Evolutionary conservation across 2,329 filamentous ascomycete genomes (phyloP), one percentile per base, ranked within the genome.

Genomic region (Alternaria sp.): DNA sequence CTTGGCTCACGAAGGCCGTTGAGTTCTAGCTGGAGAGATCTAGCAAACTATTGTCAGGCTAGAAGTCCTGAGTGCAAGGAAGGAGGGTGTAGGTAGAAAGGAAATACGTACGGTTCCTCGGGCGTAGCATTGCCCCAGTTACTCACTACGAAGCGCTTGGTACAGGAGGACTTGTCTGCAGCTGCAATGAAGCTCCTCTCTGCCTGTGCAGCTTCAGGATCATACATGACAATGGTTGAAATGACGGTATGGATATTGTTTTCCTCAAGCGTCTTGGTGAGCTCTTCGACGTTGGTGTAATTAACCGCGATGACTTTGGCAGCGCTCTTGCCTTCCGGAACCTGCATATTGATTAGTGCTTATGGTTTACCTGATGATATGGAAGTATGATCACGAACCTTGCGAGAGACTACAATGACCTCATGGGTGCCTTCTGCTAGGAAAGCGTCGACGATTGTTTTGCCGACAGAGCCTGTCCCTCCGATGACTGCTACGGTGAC

Each of bases 401-500:
- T n/a, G 36, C 83, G 78, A 25, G 79, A 73, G 4, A 85, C 64
- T 4, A 84, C 73, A 45, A 81, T 70, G 11, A 84, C 74, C 11
- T 81, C 59, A 55, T 81, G 76, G 43, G 79, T 77, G 45, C 56
- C 74, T 18, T 63, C 70, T 25, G 67, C 74, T 9, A 64, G 64
- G 16, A 85, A 63, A 22, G 74, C 79, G 18, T 85, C 82, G 20
- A 85, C 80, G 30, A 86, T 75, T 2, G 82, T 79, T 18, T 77
- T 78, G 12, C 83, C 83, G 2, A 85, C 71, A n/a, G 73, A 74
- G 25, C 83, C 82, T 1, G 79, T 81, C 14, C 83, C 83, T 50
- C 83, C 83, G 5, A 81, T 81, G 16, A 85, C 78, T 51, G 81
- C 83, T 40, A 85, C 73, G 20, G 79, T 69, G 14, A 74, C 67